Conservation (phyloP, 73 alveolate genomes). For the Paramecium caudatum region DNA sequence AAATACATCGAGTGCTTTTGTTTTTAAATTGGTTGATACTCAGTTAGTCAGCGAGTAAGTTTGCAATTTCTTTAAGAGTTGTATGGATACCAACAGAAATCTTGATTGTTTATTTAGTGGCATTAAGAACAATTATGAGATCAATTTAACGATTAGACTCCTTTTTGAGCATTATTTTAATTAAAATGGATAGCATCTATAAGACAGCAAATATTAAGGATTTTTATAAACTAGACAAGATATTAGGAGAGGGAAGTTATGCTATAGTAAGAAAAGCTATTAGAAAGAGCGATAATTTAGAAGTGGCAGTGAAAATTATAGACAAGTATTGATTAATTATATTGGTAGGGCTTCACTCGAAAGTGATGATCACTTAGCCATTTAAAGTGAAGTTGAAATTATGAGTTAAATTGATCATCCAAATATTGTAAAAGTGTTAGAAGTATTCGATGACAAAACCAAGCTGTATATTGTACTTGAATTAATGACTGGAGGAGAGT, state of each 20-base stretch:
- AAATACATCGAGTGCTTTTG: background rate
- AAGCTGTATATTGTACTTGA: constrained; percentile 86
- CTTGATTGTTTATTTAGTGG: constrained; percentile 1
- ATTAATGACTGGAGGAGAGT: constrained; percentile 94
- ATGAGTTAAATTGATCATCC: constrained; percentile 92
- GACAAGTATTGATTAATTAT: constrained; percentile 78
- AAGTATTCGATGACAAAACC: constrained; percentile 86
- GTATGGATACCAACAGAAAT: background rate
- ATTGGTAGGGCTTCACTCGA: constrained; percentile 74
- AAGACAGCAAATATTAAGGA: constrained; percentile 72
- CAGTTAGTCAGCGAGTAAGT: background rate
- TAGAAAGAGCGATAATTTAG: constrained; percentile 85
- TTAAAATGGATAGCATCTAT: constrained; percentile 47
- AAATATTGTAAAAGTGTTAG: constrained; percentile 86
- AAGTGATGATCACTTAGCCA: constrained; percentile 83
- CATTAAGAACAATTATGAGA: constrained; percentile 31
- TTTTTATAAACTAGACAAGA: constrained; percentile 66
- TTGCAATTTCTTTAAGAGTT: background rate
- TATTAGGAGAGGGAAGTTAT: constrained; percentile 86
- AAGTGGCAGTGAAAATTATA: constrained; percentile 89
- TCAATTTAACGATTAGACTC: constrained; percentile 56
- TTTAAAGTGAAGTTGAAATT: constrained; percentile 88
- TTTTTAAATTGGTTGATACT: background rate
- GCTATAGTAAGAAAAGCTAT: constrained; percentile 83
- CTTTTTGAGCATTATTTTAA: constrained; percentile 38